Conservation (phyloP, 2,329 filamentous ascomycete genomes). For the Clarireedia paspali region DNA sequence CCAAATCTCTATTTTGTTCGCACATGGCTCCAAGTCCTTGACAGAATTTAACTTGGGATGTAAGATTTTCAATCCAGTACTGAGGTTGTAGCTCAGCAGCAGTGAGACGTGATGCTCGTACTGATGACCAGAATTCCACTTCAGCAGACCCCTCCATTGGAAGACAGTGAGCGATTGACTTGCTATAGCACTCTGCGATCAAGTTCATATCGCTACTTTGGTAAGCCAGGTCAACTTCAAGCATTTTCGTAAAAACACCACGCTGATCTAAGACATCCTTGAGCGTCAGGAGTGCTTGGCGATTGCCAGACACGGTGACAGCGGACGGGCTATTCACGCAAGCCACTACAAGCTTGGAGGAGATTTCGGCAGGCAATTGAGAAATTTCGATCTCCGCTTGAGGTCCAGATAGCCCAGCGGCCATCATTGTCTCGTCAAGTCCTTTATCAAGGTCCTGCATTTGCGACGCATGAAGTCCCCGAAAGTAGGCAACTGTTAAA, state of each 20-base stretch:
- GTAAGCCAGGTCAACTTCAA: background rate
- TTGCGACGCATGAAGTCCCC: slow-evolving; percentile 13
- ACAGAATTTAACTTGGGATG: slow-evolving; percentile 30
- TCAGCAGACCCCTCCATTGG: no score
- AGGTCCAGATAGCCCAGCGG: slow-evolving; percentile 29
- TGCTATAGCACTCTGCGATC: background rate
- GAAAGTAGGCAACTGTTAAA: slow-evolving; percentile 23
- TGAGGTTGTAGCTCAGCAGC: no score
- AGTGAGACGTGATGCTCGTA: no score
- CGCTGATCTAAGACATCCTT: slow-evolving; percentile 13
- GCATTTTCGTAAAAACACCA: slow-evolving; percentile 13
- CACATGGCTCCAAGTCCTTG: background rate
- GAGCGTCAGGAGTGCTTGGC: slow-evolving; percentile 11
- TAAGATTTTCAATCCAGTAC: slow-evolving; percentile 40
- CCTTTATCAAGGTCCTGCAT: slow-evolving; percentile 28
- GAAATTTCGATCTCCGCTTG: slow-evolving; percentile 13
- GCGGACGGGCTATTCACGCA: slow-evolving; percentile 21
- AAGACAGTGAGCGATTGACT: no score
- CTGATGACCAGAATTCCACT: no score
- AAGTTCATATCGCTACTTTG: background rate
- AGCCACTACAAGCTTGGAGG: slow-evolving; percentile 19
- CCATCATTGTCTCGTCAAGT: slow-evolving; percentile 40
- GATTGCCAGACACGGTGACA: slow-evolving; percentile 18
- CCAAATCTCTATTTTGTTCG: background rate
- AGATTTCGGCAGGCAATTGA: background rate